These are phyloP conservation scores for Linum usitatissimum DNA, from an alignment of 345 rosid species.

Conservation along the genomic window DNA sequence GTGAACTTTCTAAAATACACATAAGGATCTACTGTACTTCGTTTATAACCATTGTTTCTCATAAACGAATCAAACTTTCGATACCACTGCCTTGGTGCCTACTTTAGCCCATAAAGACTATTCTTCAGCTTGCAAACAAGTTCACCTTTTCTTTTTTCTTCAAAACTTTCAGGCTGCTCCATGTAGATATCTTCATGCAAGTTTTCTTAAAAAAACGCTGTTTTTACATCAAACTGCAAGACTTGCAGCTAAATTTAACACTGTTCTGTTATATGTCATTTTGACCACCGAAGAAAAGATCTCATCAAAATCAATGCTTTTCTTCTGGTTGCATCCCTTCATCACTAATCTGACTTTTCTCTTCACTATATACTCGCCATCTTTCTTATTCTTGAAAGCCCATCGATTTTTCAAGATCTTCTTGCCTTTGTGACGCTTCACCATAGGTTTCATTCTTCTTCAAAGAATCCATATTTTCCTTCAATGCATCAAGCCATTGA, in stretches of 20 bases:
- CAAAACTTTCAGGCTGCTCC: background rate
- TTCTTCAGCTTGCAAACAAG: background rate
- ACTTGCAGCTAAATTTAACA: background rate
- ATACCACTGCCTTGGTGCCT: background rate
- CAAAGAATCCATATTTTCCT: background rate
- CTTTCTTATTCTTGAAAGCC: background rate
- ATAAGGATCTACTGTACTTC: background rate
- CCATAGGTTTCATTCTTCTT: background rate
- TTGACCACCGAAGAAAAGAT: background rate
- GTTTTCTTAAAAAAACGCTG: background rate
- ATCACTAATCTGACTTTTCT: no score
- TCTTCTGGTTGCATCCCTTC: background rate
- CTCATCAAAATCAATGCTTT: background rate
- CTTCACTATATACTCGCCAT: no score
- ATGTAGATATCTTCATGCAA: background rate
- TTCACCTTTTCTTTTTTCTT: background rate
- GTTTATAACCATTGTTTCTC: background rate
- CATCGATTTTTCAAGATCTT: background rate
- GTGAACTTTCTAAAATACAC: background rate
- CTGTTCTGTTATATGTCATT: background rate
- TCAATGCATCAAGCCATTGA: background rate
- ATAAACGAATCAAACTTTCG: conserved; percentile 1
- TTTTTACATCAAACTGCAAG: background rate
- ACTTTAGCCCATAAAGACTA: background rate
- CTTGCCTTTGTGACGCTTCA: background rate